Percentiles rank a stretch among this genome's conserved stretches.
phyloP scores from a whole-genome alignment of 169 alveolate genomes.

The Plasmodium gallinaceum region DNA sequence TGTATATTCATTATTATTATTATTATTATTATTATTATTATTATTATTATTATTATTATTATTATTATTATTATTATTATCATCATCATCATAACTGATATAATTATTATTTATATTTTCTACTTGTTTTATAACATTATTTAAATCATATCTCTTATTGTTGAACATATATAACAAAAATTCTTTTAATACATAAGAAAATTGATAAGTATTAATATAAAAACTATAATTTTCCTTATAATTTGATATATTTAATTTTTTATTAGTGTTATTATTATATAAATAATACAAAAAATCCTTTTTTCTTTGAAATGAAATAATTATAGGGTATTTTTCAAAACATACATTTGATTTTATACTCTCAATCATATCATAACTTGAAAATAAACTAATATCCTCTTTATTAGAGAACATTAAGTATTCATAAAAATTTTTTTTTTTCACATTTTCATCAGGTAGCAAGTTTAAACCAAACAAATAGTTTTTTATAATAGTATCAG shows the following conservation, averaged over 20 bases:
- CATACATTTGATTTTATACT: constrained; percentile 1
- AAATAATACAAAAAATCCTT: constrained; percentile 64
- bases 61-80: background rate
- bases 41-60: background rate
- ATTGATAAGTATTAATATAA: constrained; percentile 46
- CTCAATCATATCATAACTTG: constrained; percentile 48
- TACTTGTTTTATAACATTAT: constrained; percentile 6
- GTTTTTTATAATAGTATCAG: constrained; percentile 28
- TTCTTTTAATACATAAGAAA: constrained; percentile 44
- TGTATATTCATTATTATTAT: background rate
- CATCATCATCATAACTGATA: background rate
- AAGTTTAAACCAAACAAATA: constrained; percentile 66
- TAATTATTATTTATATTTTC: constrained; percentile 5
- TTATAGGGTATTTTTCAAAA: constrained; percentile 25
- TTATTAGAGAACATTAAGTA: constrained; percentile 14
- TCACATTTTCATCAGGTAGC: constrained; percentile 21
- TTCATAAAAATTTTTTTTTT: constrained; percentile 52
- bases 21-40: background rate
- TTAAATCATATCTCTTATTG: constrained; percentile 5
- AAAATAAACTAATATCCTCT: background rate
- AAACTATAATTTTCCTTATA: constrained; percentile 15
- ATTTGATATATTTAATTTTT: constrained; percentile 30
- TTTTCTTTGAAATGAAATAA: constrained; percentile 67
- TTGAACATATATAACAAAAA: constrained; percentile 16
- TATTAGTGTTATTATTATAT: constrained; percentile 1